phyloP scores from a whole-genome alignment of 176 grass and related monocot species.

The Avena sativa region DNA sequence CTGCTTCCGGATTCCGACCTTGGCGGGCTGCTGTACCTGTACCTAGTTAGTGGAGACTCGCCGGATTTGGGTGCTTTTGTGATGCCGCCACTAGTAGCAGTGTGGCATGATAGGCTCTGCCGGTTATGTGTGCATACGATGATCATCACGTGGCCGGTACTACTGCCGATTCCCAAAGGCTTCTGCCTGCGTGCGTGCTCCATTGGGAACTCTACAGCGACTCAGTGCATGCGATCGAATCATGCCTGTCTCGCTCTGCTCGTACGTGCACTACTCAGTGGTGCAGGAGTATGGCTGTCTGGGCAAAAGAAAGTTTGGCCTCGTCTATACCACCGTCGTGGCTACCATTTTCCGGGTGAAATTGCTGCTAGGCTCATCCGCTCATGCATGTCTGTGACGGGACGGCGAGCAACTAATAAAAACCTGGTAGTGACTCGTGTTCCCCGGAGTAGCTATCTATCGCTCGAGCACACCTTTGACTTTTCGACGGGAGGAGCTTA shows the following conservation, averaged over 20 bases:
- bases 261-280: not conserved
- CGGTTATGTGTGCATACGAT: not conserved
- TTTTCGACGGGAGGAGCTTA: not conserved
- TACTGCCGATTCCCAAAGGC: not conserved
- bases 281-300: not conserved
- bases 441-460: not conserved
- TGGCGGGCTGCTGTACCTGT: not conserved
- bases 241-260: not conserved
- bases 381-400: not conserved
- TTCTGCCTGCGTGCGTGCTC: not conserved
- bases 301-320: not conserved
- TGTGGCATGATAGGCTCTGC: not conserved
- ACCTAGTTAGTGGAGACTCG: not conserved
- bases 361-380: not conserved
- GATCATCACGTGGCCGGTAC: constrained; percentile 4
- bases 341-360: not conserved
- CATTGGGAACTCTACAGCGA: constrained; percentile 27
- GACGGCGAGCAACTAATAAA: not conserved
- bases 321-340: too few relatives aligned
- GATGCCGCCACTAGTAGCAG: not conserved
- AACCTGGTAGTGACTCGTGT: not conserved
- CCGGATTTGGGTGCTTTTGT: not conserved
- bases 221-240: not conserved
- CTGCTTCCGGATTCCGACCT: constrained; percentile 13
- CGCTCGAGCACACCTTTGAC: not conserved